These are phyloP conservation scores for Pezicula radicicola DNA, from an alignment of 2,329 filamentous ascomycete species.

Conservation along the genomic window DNA sequence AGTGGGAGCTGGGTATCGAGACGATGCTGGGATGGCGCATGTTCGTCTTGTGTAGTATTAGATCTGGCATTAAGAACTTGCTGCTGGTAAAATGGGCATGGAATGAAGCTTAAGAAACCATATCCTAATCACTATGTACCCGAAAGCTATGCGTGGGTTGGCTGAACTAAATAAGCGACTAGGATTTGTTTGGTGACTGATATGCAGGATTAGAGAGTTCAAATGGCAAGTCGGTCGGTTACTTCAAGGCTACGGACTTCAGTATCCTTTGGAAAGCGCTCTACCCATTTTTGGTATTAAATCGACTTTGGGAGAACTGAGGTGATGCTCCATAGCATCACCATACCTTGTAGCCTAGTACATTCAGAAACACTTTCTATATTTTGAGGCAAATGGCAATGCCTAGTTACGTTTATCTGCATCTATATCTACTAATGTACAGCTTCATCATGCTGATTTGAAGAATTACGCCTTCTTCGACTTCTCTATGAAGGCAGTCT, in stretches of 20 bases:
- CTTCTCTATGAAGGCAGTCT: conserved; percentile 21
- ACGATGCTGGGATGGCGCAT: conserved; percentile 4
- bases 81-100: conserved; percentile 14
- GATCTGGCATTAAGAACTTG: conserved; percentile 14
- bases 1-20: conserved; percentile 3
- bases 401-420: conserved; percentile 2
- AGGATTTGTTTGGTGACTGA: too few species aligned
- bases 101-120: conserved; percentile 5
- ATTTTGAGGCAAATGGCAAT: too few species aligned
- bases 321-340: too few species aligned
- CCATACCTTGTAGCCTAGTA: too few species aligned
- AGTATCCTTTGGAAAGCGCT: too few species aligned
- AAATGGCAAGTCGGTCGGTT: too few species aligned
- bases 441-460: conserved; percentile 5
- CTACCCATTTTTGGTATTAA: too few species aligned
- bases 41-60: conserved; percentile 24
- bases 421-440: conserved; percentile 22
- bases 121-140: not conserved
- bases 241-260: too few species aligned
- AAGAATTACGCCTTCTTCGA: conserved; percentile 27
- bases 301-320: too few species aligned
- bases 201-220: too few species aligned
- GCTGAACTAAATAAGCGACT: not conserved
- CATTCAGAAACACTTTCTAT: too few species aligned
- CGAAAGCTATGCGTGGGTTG: not conserved